Conservation (phyloP, 2,329 filamentous ascomycete genomes). For the Alternaria brassicae region DNA sequence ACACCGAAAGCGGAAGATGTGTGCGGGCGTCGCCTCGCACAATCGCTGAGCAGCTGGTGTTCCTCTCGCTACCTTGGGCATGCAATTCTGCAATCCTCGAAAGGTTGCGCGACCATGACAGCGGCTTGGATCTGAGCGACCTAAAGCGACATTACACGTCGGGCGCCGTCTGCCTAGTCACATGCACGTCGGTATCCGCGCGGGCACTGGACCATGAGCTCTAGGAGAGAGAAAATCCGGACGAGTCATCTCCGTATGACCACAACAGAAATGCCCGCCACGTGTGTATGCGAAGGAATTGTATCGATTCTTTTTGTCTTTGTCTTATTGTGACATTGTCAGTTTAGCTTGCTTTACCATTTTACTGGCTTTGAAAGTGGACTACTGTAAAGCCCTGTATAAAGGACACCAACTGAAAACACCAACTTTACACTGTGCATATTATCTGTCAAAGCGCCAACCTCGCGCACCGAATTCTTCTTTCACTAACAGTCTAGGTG, state of each 20-base stretch:
- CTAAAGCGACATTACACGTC: neutral
- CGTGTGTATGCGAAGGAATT: neutral
- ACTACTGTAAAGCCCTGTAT: neutral
- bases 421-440: slow-evolving; percentile 4
- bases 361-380: slow-evolving; percentile 7
- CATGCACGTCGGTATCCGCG: neutral
- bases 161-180: neutral
- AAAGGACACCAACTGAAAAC: slow-evolving; percentile 4
- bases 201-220: neutral
- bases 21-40: neutral
- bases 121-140: neutral
- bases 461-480: neutral
- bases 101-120: neutral
- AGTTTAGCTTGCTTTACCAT: slow-evolving; percentile 1
- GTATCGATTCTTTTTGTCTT: slow-evolving; percentile 8
- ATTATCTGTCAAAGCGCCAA: slow-evolving; percentile 9
- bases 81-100: neutral
- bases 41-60: neutral
- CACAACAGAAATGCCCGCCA: neutral
- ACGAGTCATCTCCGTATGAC: neutral
- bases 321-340: slow-evolving; percentile 13
- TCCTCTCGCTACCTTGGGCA: no score
- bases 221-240: neutral
- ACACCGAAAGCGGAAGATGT: neutral
- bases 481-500: slow-evolving; percentile 6